Evolutionary conservation across 2,329 filamentous ascomycete genomes (phyloP), one percentile per base, ranked within the genome.

Genomic region (Claviceps africana): DNA sequence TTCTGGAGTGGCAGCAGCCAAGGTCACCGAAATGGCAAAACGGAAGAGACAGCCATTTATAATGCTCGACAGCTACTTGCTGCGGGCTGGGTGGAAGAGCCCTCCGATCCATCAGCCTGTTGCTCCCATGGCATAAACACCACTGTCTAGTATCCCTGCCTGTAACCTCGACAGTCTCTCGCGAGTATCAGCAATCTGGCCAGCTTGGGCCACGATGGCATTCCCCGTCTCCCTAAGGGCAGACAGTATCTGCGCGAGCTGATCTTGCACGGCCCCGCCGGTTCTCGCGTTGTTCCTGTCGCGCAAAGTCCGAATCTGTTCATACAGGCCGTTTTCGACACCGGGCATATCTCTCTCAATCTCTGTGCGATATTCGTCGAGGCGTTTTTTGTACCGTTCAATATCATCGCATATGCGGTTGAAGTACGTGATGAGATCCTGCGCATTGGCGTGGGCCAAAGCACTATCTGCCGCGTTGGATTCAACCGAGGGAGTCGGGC

Each of bases 291-390:
- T 60, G 35, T 61, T 60, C 31, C 64, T 65, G 47, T 70, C 67
- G 7, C 67, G 62, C 17, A 70, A 56, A 13, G 61, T 58, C 25
- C 67, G 61, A 48, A 72, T 70, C 55, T 70, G 67, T 54, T 72
- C 71, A 53, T 73, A 73, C 17, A 73, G 62, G 0, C 71, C 71
- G 50, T 72, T 70, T 59, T 73, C 71, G 1, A 73, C 71, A 30
- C 70, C 69, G 2, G 71, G 71, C 71, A 73, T 72, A 58, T 73
- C 71, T 37, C 70, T 67, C 58, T 73, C 70, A 43, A 73, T 72
- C 57, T 72, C 70, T 48, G 61, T 64, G n/a, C 70, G 67, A 57
- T 72, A 73, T 51, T 70, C 67, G 51, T 72, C 69, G 33, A 73
- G 60, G 22, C 70, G 65, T 55, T 61, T 64, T 59, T 72, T 71